These are phyloP conservation scores for Ceratobasidium sp. DNA, from an alignment of 1,284 basidiomycete species.

Conservation along the genomic window DNA sequence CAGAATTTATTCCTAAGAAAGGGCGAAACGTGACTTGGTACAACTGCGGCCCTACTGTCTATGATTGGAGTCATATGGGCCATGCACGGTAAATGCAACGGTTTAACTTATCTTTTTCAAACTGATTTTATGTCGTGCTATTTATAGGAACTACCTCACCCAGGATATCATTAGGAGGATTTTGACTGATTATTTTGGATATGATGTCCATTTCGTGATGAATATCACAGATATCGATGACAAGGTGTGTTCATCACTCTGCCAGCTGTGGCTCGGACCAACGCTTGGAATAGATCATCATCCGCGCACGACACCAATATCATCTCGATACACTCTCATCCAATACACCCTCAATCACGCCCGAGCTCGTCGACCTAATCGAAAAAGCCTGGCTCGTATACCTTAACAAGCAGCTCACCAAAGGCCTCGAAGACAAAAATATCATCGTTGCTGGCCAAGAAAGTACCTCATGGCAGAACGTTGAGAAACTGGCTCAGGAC, in stretches of 20 bases:
- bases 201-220: conserved; percentile 99
- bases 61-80: conserved; percentile 98
- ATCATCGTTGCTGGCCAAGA: conserved; percentile 66
- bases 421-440: conserved; percentile 67
- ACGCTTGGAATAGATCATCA: conserved; percentile 77
- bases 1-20: conserved; percentile 84
- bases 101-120: conserved; percentile 40
- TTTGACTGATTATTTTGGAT: conserved; percentile 95
- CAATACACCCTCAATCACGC: conserved; percentile 67
- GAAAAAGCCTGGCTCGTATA: conserved; percentile 76
- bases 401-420: conserved; percentile 71
- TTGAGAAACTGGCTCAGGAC: conserved; percentile 66
- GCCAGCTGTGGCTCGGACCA: conserved; percentile 47
- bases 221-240: conserved; percentile 99
- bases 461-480: conserved; percentile 66
- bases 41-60: conserved; percentile 99
- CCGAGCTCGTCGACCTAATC: conserved; percentile 72
- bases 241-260: conserved; percentile 74
- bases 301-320: conserved; percentile 88
- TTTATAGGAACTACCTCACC: conserved; percentile 92
- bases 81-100: conserved; percentile 84
- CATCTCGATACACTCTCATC: conserved; percentile 75
- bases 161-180: conserved; percentile 96
- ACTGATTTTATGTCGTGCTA: conserved; percentile 33
- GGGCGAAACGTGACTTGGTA: conserved; percentile 98